Percentiles rank a stretch among this genome's conserved stretches.
These are phyloP conservation scores for Aschersonia sp. DNA, from an alignment of 2,329 filamentous ascomycete species.

Conservation along the genomic window DNA sequence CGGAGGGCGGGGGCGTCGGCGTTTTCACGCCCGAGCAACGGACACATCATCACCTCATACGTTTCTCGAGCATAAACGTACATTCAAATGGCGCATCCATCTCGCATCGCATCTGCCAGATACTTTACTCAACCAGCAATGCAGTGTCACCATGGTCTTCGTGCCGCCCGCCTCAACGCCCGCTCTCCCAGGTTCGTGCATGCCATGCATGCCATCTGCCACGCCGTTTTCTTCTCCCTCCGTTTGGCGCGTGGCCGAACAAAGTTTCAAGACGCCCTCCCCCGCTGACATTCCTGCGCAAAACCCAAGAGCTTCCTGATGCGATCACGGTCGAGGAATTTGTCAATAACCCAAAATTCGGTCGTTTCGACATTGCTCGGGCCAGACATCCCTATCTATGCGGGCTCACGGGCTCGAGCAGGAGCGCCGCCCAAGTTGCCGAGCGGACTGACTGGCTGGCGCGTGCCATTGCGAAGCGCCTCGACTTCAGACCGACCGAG, in stretches of 20 bases:
- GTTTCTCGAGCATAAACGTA: too few relatives aligned
- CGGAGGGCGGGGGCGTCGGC: too few relatives aligned
- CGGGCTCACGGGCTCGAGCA: constrained; percentile 56
- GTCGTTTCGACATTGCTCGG: constrained; percentile 45
- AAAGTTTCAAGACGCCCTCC: not conserved
- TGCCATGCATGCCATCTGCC: not conserved
- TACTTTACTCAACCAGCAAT: too few relatives aligned
- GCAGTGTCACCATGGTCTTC: constrained; percentile 35
- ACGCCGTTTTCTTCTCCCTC: not conserved
- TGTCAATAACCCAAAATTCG: constrained; percentile 58
- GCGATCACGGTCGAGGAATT: constrained; percentile 63
- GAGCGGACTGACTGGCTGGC: constrained; percentile 54
- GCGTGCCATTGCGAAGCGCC: constrained; percentile 52
- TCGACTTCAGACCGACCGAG: constrained; percentile 55
- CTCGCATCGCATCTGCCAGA: too few relatives aligned
- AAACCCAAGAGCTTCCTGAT: constrained; percentile 45
- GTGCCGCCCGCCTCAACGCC: constrained; percentile 47
- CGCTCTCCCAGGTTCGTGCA: constrained; percentile 35
- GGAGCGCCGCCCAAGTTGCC: constrained; percentile 47
- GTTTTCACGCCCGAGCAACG: too few relatives aligned
- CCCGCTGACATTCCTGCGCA: constrained; percentile 2
- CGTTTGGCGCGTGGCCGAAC: not conserved
- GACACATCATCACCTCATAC: too few relatives aligned
- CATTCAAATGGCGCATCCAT: too few relatives aligned
- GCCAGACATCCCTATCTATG: constrained; percentile 64